Evolutionary conservation across 345 rosid species (phyloP).

Genomic region (Schrenkiella parvula): DNA sequence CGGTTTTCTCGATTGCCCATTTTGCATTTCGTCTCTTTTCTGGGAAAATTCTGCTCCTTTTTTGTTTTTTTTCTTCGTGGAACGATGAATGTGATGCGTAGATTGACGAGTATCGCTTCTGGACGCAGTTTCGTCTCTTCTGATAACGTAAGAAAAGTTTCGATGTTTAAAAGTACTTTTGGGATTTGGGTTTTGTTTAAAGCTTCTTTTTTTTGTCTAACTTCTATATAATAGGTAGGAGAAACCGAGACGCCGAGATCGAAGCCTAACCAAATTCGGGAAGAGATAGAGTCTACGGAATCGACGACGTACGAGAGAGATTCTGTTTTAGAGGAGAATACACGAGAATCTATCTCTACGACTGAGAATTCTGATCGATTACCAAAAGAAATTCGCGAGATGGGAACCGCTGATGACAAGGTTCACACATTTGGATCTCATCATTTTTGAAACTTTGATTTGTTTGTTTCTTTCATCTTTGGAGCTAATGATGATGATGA

Average conservation of each 20-base stretch:
- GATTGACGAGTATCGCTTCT: constrained; percentile 95
- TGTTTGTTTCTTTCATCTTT: background rate
- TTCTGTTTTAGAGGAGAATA: constrained; percentile 41
- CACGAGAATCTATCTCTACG: constrained; percentile 20
- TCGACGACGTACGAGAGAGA: constrained; percentile 40
- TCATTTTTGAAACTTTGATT: background rate
- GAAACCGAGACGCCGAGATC: constrained; percentile 64
- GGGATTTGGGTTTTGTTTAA: background rate
- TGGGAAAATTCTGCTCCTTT: background rate
- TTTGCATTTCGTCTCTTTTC: background rate
- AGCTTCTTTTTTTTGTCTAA: background rate
- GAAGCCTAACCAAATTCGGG: constrained; percentile 54
- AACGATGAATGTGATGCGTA: constrained; percentile 87
- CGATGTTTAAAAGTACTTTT: background rate
- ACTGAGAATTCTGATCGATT: constrained; percentile 43
- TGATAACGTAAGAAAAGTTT: constrained; percentile 46
- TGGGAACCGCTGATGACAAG: constrained; percentile 64
- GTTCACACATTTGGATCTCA: background rate
- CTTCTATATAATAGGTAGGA: constrained; percentile 50
- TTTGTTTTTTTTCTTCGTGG: background rate
- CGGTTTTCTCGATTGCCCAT: background rate
- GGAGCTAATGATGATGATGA: background rate
- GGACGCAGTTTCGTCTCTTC: constrained; percentile 82
- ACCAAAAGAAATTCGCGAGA: constrained; percentile 51
- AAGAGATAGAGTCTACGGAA: constrained; percentile 30